Base-by-base conservation (phyloP, 176 grass and related monocot species). In the Rhynchospora pubera region DNA sequence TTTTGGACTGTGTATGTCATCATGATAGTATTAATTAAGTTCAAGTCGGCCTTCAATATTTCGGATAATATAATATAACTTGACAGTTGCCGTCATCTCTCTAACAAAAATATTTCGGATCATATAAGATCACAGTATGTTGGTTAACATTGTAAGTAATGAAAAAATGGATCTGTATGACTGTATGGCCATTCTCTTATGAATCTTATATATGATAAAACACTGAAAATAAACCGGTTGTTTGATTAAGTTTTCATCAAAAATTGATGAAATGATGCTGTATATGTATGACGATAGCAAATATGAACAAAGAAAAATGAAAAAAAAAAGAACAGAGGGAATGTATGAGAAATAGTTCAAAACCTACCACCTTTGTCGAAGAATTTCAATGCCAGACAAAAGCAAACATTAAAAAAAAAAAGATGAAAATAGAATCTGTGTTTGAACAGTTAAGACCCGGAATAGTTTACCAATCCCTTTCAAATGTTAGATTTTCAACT, bases 381-480 rank as follows among this genome's bases (percentile, higher is more conserved):
- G 60, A 28, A 62, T 28, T 62, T 26, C 22, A 62, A 1, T 62
- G 63, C 13, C 63, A 65, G 62, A 65, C 26, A 67, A 67, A 39
- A 46, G 23, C 21, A 46, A 48, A 48, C 48, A 22, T 16, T 19
- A 72, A 48, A 46, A 22, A 19, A n/a, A 48, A 48, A 42, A 7
- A 12, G 2, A 50, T 10, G 19, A 5, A 65, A 65, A 18, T 16
- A 81, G 58, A 64, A 81, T 80, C 42, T 48, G 34, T 24, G 58
- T 81, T 64, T 81, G 79, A 81, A 81, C 56, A 81, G 43, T 65
- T 52, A 15, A 14, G 18, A 62, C 71, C 19, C 6, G 47, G 8
- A 69, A 39, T 39, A 39, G 34, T 39, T 39, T 39, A 39, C 34
- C 34, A 3, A 39, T 39, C 34, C 4, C 34, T 39, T 39, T 39